Evolutionary conservation across 306 rosid genomes (phyloP).

Genomic region (Morella rubra): DNA sequence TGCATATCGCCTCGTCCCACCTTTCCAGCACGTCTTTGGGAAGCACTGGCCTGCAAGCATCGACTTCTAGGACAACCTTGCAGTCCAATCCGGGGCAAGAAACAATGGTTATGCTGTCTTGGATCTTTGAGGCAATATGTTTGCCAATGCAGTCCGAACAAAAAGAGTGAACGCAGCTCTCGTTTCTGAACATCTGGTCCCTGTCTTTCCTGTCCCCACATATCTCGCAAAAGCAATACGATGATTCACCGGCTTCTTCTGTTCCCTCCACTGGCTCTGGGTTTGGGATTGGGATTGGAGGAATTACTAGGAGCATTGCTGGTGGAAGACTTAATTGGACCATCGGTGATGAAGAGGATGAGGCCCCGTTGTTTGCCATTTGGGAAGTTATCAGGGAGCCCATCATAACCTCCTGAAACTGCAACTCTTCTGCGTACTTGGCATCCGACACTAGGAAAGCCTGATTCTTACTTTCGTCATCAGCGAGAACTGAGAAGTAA

Average conservation of each 20-base stretch:
- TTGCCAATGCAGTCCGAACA: conserved; percentile 49
- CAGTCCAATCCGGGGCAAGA: conserved; percentile 55
- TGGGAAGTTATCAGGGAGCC: conserved; percentile 21
- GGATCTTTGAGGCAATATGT: conserved; percentile 53
- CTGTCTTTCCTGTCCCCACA: conserved; percentile 34
- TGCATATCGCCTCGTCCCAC: conserved; percentile 48
- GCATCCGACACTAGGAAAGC: conserved; percentile 28
- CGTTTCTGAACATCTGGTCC: conserved; percentile 36
- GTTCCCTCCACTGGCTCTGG: background rate
- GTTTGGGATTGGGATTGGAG: background rate
- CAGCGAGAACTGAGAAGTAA: conserved; percentile 34
- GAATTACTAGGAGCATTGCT: background rate
- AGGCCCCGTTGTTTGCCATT: background rate
- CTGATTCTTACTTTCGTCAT: conserved; percentile 4
- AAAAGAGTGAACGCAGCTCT: conserved; percentile 46
- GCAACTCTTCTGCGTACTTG: conserved; percentile 43
- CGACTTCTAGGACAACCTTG: conserved; percentile 34
- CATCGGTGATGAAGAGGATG: background rate
- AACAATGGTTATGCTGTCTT: conserved; percentile 36
- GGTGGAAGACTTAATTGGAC: background rate
- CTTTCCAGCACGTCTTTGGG: conserved; percentile 38
- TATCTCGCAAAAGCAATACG: conserved; percentile 40
- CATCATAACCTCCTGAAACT: conserved; percentile 48
- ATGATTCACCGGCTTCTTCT: conserved; percentile 14
- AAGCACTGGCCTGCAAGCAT: conserved; percentile 39